Conservation (phyloP, 2,329 filamentous ascomycete genomes). For the Trichoderma harzianum region DNA sequence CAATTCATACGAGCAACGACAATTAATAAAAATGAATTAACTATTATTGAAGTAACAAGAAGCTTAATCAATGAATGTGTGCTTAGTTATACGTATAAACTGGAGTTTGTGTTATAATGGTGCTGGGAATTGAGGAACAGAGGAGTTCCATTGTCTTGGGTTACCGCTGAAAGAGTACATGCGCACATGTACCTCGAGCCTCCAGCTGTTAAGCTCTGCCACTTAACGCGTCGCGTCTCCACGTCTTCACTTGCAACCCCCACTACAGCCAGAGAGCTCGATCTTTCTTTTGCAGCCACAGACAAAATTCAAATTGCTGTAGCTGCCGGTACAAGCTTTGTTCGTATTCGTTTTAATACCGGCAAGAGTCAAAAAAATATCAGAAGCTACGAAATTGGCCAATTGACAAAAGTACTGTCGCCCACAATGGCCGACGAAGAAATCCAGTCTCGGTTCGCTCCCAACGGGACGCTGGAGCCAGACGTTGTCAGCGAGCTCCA, state of each 20-base stretch:
- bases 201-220: neutral
- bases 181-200: neutral
- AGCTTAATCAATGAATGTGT: neutral
- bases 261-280: constrained; percentile 5
- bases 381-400: neutral
- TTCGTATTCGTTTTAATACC: neutral
- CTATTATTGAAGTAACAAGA: neutral
- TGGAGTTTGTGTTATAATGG: neutral
- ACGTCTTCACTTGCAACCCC: neutral
- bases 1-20: neutral
- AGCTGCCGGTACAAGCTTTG: neutral
- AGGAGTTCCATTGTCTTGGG: neutral
- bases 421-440: constrained; percentile 37
- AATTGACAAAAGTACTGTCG: neutral
- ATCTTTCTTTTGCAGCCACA: neutral
- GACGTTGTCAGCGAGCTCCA: constrained; percentile 79
- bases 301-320: neutral
- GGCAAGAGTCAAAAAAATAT: neutral
- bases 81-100: neutral
- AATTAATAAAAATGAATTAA: neutral
- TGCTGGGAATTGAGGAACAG: neutral
- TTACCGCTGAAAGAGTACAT: neutral
- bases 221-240: constrained; percentile 18
- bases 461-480: constrained; percentile 55
- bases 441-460: constrained; percentile 36